Evolutionary conservation across 2,329 filamentous ascomycete species (phyloP), one percentile per base, ranked within the genome.

Genomic region (Madurella mycetomatis): DNA sequence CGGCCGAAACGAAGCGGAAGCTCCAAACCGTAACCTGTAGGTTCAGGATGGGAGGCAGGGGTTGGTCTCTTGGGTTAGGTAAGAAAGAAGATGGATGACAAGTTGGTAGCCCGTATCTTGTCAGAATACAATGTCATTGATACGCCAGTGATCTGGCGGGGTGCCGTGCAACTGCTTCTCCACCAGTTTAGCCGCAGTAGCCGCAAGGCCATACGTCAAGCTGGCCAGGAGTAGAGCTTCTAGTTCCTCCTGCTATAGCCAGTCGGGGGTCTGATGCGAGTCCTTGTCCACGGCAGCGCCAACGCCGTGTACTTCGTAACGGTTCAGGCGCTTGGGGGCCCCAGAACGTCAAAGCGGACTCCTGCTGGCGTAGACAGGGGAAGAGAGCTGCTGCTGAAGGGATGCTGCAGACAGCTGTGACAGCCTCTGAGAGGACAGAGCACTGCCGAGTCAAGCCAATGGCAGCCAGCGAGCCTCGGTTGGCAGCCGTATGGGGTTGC

Each of bases 61-160:
- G 57, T 5, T 61, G 57, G 61, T 42, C 41, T 12, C 16, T 62
- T 19, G 55, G 53, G 2, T 32, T 58, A 31, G 54, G 39, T 13
- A 52, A 51, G 42, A 49, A 53, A 17, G 50, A 54, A 11, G 37
- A 51, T 15, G 51, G 44, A 12, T 48, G 18, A 44, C 41, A 4
- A 41, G 46, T 16, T 13, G n/a, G 34, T 18, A 18, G 9, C 40
- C n/a, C 30, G 30, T 34, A 43, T 5, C 31, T 16, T 34, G 47
- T 47, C 31, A 43, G 31, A 37, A 19, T 48, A 31, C 41, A 31
- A 30, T 31, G 30, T 13, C 12, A 39, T 18, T 30, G n/a, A 12
- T 11, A 37, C 34, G 9, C 34, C 11, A 11, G 34, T 9, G 4
- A 11, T 15, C 13, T 37, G 34, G 9, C 11, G 34, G 34, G 9